These are phyloP conservation scores for Teunomyces gatunensis DNA, from an alignment of 805 yeast genomes.

Conservation along the genomic window DNA sequence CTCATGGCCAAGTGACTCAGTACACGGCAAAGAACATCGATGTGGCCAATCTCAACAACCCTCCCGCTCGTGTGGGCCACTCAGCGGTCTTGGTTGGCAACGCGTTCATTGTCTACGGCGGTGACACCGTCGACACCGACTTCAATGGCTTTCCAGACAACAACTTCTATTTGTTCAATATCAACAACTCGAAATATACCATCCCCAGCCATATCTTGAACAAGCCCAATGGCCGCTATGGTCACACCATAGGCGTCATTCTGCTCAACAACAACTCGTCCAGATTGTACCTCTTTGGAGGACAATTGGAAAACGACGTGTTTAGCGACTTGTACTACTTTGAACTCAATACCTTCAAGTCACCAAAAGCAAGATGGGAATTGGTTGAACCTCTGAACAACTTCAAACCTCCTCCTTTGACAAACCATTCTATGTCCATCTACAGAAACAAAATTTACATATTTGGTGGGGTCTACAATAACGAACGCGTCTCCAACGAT, in stretches of 20 bases:
- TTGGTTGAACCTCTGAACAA: constrained; percentile 52
- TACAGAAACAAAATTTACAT: constrained; percentile 76
- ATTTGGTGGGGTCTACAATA: constrained; percentile 83
- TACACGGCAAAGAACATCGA: constrained; percentile 33
- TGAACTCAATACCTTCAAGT: constrained; percentile 82
- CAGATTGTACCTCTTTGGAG: constrained; percentile 83
- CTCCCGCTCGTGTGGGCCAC: constrained; percentile 97
- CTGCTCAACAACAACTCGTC: constrained; percentile 45
- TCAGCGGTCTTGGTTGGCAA: constrained; percentile 89
- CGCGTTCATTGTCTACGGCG: constrained; percentile 93
- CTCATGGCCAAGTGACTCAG: constrained; percentile 20
- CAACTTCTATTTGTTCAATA: constrained; percentile 80
- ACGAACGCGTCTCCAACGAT: constrained; percentile 67
- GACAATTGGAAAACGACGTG: constrained; percentile 81
- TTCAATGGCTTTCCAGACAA: constrained; percentile 79
- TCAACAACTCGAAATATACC: constrained; percentile 42
- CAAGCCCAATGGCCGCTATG: constrained; percentile 90
- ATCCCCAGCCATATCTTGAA: constrained; percentile 43
- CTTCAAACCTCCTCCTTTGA: constrained; percentile 71
- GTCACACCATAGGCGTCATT: constrained; percentile 83
- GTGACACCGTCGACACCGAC: constrained; percentile 87
- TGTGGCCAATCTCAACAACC: constrained; percentile 68
- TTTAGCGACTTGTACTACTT: constrained; percentile 84
- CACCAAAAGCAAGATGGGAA: constrained; percentile 84
- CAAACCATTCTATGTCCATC: constrained; percentile 87